Evolutionary conservation across 2,329 filamentous ascomycete genomes (phyloP).

Genomic region (Pseudocercospora macadamiae): DNA sequence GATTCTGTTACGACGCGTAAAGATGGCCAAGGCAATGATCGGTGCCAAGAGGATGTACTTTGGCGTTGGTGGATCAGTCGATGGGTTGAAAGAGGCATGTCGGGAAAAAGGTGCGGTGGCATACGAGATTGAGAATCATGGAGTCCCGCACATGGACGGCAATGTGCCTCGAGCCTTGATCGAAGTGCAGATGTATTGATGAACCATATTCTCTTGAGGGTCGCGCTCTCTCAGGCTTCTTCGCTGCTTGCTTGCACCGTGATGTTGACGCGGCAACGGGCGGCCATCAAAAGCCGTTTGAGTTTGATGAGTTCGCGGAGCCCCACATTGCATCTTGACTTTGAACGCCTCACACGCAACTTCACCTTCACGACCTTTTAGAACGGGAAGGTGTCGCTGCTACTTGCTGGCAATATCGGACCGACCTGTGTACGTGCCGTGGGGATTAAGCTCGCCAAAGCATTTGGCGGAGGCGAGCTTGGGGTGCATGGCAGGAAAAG

Average conservation of each 20-base stretch:
- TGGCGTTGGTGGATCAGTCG: constrained; percentile 79
- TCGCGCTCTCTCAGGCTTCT: neutral
- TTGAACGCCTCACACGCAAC: neutral
- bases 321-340: neutral
- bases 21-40: constrained; percentile 64
- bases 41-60: constrained; percentile 83
- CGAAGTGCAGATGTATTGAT: constrained; percentile 48
- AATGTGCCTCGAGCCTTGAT: constrained; percentile 53
- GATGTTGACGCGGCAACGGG: neutral
- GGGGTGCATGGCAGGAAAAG: neutral
- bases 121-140: constrained; percentile 52
- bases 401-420: constrained; percentile 5
- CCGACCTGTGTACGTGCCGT: neutral
- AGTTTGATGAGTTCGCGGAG: neutral
- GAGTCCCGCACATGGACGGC: constrained; percentile 45
- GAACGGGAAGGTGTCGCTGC: neutral
- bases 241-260: neutral
- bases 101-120: constrained; percentile 47
- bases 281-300: neutral
- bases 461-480: constrained; percentile 4
- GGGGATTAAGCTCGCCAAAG: neutral
- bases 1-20: constrained; percentile 56
- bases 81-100: constrained; percentile 65
- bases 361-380: neutral
- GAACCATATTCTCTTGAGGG: neutral